These are phyloP conservation scores for Pholiota molesta DNA, from an alignment of 768 basidiomycete species.

Conservation along the genomic window DNA sequence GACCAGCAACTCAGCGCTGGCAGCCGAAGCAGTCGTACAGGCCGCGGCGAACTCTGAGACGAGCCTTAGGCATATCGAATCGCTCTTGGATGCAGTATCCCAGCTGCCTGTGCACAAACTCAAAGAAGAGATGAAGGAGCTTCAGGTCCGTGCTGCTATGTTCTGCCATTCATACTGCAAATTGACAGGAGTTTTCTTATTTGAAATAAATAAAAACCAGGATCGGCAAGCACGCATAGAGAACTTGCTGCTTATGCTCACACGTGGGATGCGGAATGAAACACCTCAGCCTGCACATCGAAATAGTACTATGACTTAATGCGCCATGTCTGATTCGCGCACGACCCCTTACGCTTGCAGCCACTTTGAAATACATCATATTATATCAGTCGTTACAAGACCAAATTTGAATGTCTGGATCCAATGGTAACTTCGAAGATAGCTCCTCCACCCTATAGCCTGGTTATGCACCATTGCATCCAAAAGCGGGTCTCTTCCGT, in stretches of 20 bases:
- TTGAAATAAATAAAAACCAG: conserved; percentile 30
- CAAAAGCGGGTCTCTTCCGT: conserved; percentile 8
- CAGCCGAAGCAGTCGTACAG: conserved; percentile 20
- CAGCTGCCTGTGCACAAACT: conserved; percentile 66
- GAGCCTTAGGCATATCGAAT: conserved; percentile 58
- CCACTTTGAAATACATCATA: no score
- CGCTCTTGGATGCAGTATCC: conserved; percentile 62
- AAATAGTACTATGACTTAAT: conserved; percentile 21
- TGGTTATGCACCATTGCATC: conserved; percentile 21
- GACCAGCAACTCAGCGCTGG: conserved; percentile 12
- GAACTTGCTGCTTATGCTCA: conserved; percentile 67
- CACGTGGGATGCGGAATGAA: conserved; percentile 64
- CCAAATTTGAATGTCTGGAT: no score
- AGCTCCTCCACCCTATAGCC: background rate
- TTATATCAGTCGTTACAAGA: no score
- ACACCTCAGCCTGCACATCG: conserved; percentile 17
- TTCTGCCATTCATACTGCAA: background rate
- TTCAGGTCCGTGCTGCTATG: conserved; percentile 53
- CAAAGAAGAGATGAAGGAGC: conserved; percentile 81
- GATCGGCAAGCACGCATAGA: conserved; percentile 82
- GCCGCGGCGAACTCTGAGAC: conserved; percentile 41
- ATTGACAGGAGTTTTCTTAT: background rate
- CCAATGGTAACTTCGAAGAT: no score
- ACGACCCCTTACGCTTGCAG: no score
- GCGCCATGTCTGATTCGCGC: background rate